Conservation (phyloP, 2,329 filamentous ascomycete genomes). For the Pseudopyricularia javanii region DNA sequence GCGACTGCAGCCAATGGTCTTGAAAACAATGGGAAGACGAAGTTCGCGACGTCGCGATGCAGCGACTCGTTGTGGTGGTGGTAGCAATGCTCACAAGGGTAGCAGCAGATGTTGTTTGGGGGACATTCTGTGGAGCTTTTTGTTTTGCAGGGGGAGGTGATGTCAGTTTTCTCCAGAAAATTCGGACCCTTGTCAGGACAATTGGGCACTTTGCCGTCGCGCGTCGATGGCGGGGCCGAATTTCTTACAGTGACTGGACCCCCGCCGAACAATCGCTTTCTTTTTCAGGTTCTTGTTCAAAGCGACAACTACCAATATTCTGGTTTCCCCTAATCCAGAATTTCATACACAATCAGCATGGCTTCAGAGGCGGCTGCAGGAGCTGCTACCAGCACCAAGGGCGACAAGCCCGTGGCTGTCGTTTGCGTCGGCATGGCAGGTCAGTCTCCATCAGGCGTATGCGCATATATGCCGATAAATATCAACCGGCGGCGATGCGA, state of each 20-base stretch:
- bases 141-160: background rate
- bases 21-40: background rate
- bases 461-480: background rate
- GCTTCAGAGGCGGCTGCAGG: constrained; percentile 8
- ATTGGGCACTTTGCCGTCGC: background rate
- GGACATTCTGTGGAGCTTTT: background rate
- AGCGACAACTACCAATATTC: background rate
- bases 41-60: too few species aligned
- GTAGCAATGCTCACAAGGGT: too few species aligned
- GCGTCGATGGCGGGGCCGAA: background rate
- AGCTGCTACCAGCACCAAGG: constrained; percentile 9
- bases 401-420: constrained; percentile 56
- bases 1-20: background rate
- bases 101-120: background rate
- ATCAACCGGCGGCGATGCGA: background rate
- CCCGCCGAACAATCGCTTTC: background rate
- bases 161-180: constrained; percentile 1
- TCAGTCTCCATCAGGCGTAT: constrained; percentile 20
- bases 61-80: background rate
- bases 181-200: background rate
- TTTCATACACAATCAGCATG: constrained; percentile 5
- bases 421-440: constrained; percentile 97
- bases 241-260: background rate
- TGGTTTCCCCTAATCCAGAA: background rate
- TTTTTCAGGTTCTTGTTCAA: background rate